A percentile compares a stretch with the other conserved stretches of the same genome.
These are phyloP conservation scores for Hypsizygus ulmarius DNA, from an alignment of 1,284 basidiomycete species.

Conservation along the genomic window DNA sequence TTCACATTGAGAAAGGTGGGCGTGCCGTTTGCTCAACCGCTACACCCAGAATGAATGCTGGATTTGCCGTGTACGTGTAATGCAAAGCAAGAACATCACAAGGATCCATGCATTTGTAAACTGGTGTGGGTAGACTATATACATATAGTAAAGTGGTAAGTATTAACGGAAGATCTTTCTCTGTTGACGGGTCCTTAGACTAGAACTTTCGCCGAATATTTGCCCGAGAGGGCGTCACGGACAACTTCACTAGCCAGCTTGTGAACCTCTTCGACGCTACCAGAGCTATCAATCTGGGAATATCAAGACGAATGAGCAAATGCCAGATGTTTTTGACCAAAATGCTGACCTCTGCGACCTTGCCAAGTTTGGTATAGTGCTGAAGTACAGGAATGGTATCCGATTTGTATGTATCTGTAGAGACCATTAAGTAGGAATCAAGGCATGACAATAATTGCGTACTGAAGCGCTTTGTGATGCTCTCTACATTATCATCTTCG, in stretches of 20 bases:
- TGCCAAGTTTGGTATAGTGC: slow-evolving; percentile 69
- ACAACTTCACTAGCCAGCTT: slow-evolving; percentile 57
- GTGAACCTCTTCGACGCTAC: slow-evolving; percentile 75
- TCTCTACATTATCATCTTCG: slow-evolving; percentile 95
- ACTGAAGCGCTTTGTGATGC: slow-evolving; percentile 96
- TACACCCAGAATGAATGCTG: slow-evolving; percentile 31
- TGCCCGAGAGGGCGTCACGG: slow-evolving; percentile 37
- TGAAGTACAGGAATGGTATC: slow-evolving; percentile 97
- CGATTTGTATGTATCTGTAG: slow-evolving; percentile 80
- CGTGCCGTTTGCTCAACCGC: slow-evolving; percentile 48
- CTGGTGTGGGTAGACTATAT: not conserved
- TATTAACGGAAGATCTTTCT: not conserved
- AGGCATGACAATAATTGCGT: slow-evolving; percentile 29
- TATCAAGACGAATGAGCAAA: slow-evolving; percentile 5
- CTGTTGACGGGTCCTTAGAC: not conserved
- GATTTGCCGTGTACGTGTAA: slow-evolving; percentile 47
- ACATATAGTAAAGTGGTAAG: not conserved
- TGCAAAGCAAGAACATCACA: not conserved
- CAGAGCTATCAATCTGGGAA: slow-evolving; percentile 74
- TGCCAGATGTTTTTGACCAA: slow-evolving; percentile 5
- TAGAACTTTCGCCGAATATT: slow-evolving; percentile 14
- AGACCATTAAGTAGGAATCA: slow-evolving; percentile 7
- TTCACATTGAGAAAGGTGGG: slow-evolving; percentile 54
- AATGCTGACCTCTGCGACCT: slow-evolving; percentile 77
- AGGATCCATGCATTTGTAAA: not conserved